Evolutionary conservation across 768 basidiomycete genomes (phyloP).

Genomic region (Leccinum uliginosum): DNA sequence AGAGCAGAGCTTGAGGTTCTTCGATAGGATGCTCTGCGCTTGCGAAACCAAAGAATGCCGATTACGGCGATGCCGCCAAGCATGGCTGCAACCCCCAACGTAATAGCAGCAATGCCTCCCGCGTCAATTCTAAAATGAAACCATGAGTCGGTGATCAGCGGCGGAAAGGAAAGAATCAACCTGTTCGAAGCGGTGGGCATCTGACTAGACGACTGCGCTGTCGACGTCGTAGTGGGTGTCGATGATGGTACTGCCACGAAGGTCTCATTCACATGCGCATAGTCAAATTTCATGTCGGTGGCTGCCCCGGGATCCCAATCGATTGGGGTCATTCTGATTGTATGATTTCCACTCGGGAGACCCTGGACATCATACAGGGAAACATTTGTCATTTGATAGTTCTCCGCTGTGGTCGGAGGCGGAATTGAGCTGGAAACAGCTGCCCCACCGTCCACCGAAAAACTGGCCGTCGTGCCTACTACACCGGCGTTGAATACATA

Average conservation of each 20-base stretch:
- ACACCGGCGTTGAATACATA: too few species aligned
- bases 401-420: not conserved
- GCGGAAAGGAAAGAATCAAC: conserved; percentile 7
- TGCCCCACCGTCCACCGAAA: conserved; percentile 14
- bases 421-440: conserved; percentile 1
- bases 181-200: not conserved
- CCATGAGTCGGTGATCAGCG: conserved; percentile 2
- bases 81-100: conserved; percentile 9
- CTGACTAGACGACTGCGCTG: too few species aligned
- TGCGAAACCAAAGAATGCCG: conserved; percentile 8
- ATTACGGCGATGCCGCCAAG: not conserved
- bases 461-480: conserved; percentile 7
- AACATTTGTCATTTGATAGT: conserved; percentile 18
- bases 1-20: not conserved
- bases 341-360: conserved; percentile 14
- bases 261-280: conserved; percentile 23
- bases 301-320: conserved; percentile 12
- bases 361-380: conserved; percentile 16
- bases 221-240: too few species aligned
- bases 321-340: conserved; percentile 18
- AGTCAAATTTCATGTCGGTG: conserved; percentile 26
- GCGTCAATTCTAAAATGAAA: conserved; percentile 7
- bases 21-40: not conserved
- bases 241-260: conserved; percentile 3
- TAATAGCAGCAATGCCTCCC: conserved; percentile 5